Evolutionary conservation across 2,329 filamentous ascomycete genomes (phyloP).

Genomic region (Hortaea sp.): DNA sequence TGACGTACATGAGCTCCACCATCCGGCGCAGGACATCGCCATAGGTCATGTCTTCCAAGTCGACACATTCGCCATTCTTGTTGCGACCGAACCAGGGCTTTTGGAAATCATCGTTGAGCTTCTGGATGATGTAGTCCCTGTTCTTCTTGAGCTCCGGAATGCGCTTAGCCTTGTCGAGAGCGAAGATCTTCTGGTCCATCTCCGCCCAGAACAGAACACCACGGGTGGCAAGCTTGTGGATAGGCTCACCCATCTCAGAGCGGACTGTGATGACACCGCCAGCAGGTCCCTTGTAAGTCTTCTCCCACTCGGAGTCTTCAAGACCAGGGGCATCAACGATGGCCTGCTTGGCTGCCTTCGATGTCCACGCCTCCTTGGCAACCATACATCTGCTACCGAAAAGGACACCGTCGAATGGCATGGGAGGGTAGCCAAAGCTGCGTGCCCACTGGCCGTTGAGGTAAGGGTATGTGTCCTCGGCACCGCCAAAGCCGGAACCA

Average conservation of each 20-base stretch:
- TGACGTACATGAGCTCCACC: conserved; percentile 84
- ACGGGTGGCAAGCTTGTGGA: conserved; percentile 94
- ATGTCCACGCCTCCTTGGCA: conserved; percentile 83
- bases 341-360: conserved; percentile 75
- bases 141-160: conserved; percentile 80
- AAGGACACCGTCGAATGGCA: conserved; percentile 88
- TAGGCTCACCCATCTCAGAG: conserved; percentile 98
- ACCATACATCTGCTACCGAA: conserved; percentile 94
- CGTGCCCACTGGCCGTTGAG: conserved; percentile 82
- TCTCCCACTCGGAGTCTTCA: conserved; percentile 76
- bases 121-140: conserved; percentile 85
- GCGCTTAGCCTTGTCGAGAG: conserved; percentile 87
- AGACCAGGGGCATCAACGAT: conserved; percentile 80
- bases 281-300: conserved; percentile 82
- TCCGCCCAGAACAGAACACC: conserved; percentile 96
- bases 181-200: conserved; percentile 98
- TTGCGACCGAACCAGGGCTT: conserved; percentile 95
- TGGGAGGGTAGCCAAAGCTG: conserved; percentile 75
- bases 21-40: conserved; percentile 76
- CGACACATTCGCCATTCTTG: conserved; percentile 66
- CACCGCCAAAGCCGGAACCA: conserved; percentile 82
- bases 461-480: conserved; percentile 87
- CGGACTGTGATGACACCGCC: conserved; percentile 93
- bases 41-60: conserved; percentile 94
- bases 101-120: conserved; percentile 91